Evolutionary conservation across 1,284 basidiomycete species (phyloP).

Genomic region (Ceratobasidium sp.): DNA sequence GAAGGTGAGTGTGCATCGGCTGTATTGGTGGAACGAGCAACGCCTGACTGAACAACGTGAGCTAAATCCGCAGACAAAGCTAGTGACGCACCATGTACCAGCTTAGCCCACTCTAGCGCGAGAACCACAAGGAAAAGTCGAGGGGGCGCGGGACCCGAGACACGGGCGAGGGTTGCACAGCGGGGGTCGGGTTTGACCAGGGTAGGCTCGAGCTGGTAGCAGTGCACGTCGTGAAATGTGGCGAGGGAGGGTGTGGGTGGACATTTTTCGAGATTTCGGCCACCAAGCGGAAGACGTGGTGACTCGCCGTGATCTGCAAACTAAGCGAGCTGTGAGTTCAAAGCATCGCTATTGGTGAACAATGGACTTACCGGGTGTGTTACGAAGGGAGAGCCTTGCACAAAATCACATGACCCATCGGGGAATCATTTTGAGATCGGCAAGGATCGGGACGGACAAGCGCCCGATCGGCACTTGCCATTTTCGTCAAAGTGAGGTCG

Average conservation of each 20-base stretch:
- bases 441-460: too few relatives aligned
- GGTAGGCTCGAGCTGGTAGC: background rate
- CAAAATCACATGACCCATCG: too few relatives aligned
- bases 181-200: background rate
- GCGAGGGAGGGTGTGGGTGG: constrained; percentile 37
- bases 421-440: too few relatives aligned
- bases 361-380: too few relatives aligned
- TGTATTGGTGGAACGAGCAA: constrained; percentile 43
- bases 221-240: constrained; percentile 31
- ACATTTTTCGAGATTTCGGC: constrained; percentile 7
- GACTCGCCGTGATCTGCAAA: too few relatives aligned
- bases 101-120: constrained; percentile 39
- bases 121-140: background rate
- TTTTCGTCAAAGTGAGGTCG: too few relatives aligned
- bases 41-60: constrained; percentile 16
- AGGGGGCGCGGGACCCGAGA: too few relatives aligned
- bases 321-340: too few relatives aligned
- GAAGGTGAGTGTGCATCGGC: constrained; percentile 42
- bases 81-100: constrained; percentile 23
- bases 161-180: constrained; percentile 1
- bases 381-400: too few relatives aligned
- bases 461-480: too few relatives aligned
- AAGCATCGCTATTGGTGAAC: too few relatives aligned
- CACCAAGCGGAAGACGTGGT: too few relatives aligned
- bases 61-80: background rate